Base-by-base conservation (phyloP, 192 early-diverging fungal genomes). In the Backusella morwellensis region DNA sequence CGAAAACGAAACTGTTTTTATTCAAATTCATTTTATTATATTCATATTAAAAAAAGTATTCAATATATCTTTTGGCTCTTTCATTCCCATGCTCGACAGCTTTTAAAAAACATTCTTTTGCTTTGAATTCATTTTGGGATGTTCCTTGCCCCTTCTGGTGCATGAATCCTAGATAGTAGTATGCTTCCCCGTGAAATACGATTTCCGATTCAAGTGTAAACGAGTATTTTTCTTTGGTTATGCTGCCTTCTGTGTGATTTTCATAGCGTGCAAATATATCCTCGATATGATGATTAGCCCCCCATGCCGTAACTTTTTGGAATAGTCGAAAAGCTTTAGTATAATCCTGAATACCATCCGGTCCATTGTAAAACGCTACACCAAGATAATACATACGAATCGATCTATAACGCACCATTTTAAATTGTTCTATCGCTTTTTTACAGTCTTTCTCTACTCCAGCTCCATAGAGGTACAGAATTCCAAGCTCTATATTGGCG, bases 321-420 rank as follows among this genome's bases (percentile, higher is more conserved):
- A 59, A 59, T 2, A 59, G 2, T 23, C 1, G 54, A 11, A 59
- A 59, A 59, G 54, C 54, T 11, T 1, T 59, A 26, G 0, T 6
- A 3, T 59, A 59, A 1, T 50, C 17, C 5, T n/a, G 15, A 7
- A 50, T 50, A 19, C 6, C 47, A 19, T n/a, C 47, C 6, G 47
- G 19, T n/a, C 47, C 47, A 50, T 50, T 50, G 17, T 50, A 50
- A 1, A 19, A 50, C 17, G 17, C 47, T n/a, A 6, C 3, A 0
- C 17, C 47, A 50, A 50, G 47, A 19, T 19, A 50, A 50, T 19
- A 50, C 8, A 1, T 4, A 4, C 1, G 1, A n/a, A 56, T 9
- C n/a, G 3, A 0, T 17, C 4, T 6, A 47, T 19, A 0, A 3
- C 0, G 0, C 9, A 8, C 0, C 23, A 9, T 21, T 2, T 56